These are phyloP conservation scores for Quercus lobata DNA, from an alignment of 331 rosid species.

Conservation along the genomic window DNA sequence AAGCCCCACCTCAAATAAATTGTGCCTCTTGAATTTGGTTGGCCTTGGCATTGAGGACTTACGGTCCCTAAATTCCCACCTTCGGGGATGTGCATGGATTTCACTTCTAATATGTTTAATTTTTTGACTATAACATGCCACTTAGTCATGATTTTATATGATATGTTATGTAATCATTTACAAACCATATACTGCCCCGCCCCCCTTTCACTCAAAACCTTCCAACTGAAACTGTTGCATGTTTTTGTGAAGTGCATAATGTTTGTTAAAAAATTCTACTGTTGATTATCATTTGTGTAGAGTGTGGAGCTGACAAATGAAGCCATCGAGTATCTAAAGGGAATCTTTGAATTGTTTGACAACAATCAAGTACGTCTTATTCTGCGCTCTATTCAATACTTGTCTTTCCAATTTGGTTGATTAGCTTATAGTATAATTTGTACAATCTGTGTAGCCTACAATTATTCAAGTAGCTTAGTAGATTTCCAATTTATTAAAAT, in stretches of 20 bases:
- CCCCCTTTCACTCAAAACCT: not conserved
- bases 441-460: not conserved
- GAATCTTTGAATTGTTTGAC: conserved; percentile 66
- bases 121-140: not conserved
- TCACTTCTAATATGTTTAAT: not conserved
- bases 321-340: conserved; percentile 74
- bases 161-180: not conserved
- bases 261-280: conserved; percentile 1
- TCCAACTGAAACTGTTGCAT: not conserved
- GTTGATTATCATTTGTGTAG: conserved; percentile 44
- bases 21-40: not conserved
- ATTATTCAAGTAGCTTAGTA: not conserved
- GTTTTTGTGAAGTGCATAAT: not conserved
- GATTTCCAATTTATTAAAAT: conserved; percentile 1
- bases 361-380: conserved; percentile 59
- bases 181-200: not conserved
- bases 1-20: not conserved
- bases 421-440: conserved; percentile 3
- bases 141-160: not conserved
- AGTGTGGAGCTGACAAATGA: conserved; percentile 94
- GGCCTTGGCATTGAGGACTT: not conserved
- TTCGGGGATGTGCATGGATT: not conserved
- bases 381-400: conserved; percentile 4
- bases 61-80: not conserved
- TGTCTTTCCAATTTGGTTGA: conserved; percentile 2